These are phyloP conservation scores for Starmerella roubikii DNA, from an alignment of 805 yeast genomes.

Conservation along the genomic window DNA sequence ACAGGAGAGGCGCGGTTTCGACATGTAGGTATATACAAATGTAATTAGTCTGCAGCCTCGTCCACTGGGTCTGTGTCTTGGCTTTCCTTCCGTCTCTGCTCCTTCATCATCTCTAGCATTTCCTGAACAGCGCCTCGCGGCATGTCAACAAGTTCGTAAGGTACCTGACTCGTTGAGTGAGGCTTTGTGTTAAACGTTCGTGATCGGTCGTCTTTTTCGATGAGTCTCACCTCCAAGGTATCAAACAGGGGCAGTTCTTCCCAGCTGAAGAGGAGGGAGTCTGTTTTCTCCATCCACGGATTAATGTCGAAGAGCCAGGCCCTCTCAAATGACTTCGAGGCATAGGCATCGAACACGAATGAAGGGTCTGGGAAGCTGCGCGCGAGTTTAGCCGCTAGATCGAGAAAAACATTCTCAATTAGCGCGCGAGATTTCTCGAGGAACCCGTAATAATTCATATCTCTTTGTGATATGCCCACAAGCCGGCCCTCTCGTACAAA, in stretches of 20 bases:
- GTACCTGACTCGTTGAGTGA: constrained; percentile 83
- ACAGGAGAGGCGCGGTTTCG: no score
- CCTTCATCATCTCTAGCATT: constrained; percentile 14
- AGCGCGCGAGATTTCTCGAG: constrained; percentile 39
- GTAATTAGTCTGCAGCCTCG: no score
- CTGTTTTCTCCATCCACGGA: constrained; percentile 70
- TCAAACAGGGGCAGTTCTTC: constrained; percentile 39
- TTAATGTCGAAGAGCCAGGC: constrained; percentile 73
- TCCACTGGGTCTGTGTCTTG: background rate
- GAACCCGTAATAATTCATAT: constrained; percentile 67
- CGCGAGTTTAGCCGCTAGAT: constrained; percentile 32
- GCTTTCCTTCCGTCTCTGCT: constrained; percentile 6
- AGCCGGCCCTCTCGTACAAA: constrained; percentile 54
- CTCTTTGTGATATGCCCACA: constrained; percentile 73
- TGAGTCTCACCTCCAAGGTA: constrained; percentile 42
- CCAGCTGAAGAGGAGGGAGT: constrained; percentile 72
- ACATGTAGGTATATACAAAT: no score
- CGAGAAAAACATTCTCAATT: constrained; percentile 36
- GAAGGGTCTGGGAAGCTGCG: constrained; percentile 40
- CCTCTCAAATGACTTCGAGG: constrained; percentile 58
- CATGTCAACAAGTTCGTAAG: constrained; percentile 68
- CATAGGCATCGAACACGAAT: constrained; percentile 67
- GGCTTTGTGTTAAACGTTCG: constrained; percentile 70
- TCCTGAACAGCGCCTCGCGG: constrained; percentile 14
- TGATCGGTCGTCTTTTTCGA: constrained; percentile 47